Conservation (phyloP, 768 basidiomycete species). For the Tricholomella constricta region DNA sequence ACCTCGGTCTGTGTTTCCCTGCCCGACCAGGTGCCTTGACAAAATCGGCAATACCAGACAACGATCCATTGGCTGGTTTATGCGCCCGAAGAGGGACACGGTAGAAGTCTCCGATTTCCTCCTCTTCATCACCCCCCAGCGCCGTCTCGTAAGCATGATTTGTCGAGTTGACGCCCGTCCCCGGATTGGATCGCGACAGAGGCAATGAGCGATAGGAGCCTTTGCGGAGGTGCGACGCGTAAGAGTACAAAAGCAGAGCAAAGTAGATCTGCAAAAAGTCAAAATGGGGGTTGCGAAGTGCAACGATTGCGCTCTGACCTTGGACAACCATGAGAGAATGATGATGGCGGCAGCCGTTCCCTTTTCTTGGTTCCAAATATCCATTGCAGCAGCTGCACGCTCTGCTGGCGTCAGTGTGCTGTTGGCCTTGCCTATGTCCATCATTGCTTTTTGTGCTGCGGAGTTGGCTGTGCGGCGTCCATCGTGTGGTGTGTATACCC, state of each 20-base stretch:
- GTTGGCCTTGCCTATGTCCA: constrained; percentile 56
- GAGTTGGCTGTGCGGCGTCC: constrained; percentile 82
- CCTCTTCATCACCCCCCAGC: constrained; percentile 52
- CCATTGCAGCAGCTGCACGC: constrained; percentile 70
- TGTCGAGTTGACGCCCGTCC: constrained; percentile 30
- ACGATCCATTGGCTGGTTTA: constrained; percentile 36
- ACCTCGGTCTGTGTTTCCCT: constrained; percentile 12
- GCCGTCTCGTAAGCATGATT: constrained; percentile 39
- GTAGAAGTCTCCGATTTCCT: constrained; percentile 69
- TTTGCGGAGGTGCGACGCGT: constrained; percentile 87
- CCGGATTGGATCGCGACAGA: constrained; percentile 44
- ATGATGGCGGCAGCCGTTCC: constrained; percentile 77
- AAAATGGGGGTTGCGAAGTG: not conserved
- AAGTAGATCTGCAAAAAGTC: constrained; percentile 78
- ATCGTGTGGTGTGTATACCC: constrained; percentile 89
- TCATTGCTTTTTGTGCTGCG: constrained; percentile 84
- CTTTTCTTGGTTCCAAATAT: constrained; percentile 91
- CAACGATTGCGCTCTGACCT: constrained; percentile 53
- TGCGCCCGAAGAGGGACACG: constrained; percentile 59
- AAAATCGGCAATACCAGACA: constrained; percentile 65
- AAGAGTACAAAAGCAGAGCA: constrained; percentile 87
- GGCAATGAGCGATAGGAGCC: constrained; percentile 88
- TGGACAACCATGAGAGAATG: constrained; percentile 81
- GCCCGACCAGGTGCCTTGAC: constrained; percentile 49
- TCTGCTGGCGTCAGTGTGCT: constrained; percentile 64